These are phyloP conservation scores for Trichosanthes truncata DNA, from an alignment of 306 rosid genomes.

Conservation along the genomic window DNA sequence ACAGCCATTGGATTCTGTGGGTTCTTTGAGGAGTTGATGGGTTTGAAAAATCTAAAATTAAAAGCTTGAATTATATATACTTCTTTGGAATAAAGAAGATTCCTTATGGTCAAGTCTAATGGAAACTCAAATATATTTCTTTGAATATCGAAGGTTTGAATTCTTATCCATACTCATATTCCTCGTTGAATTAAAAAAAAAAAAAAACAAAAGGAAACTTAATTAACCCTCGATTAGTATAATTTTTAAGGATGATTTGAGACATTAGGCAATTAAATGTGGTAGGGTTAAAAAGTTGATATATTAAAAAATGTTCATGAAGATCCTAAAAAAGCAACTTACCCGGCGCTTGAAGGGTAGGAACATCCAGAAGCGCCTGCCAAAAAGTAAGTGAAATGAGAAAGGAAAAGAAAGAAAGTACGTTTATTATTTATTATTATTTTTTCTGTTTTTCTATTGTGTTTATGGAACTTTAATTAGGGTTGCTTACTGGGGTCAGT, in stretches of 20 bases:
- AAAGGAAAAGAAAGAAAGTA: no score
- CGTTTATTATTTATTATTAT: no score
- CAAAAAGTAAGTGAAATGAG: neutral
- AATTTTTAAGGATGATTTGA: no score
- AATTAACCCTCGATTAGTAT: no score
- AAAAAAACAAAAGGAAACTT: no score
- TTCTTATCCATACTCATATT: no score
- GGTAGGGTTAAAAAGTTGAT: neutral
- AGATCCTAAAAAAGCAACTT: constrained; percentile 1
- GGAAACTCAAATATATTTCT: neutral
- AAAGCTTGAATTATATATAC: neutral
- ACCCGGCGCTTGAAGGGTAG: constrained; percentile 74
- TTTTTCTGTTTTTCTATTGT: neutral
- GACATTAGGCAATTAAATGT: no score
- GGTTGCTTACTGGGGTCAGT: constrained; percentile 57
- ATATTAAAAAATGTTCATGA: neutral
- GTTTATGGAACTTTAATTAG: neutral
- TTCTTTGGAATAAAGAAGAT: neutral
- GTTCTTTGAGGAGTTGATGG: neutral
- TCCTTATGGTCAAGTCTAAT: neutral
- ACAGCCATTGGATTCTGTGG: no score
- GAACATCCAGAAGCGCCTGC: constrained; percentile 59
- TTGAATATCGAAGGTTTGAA: no score
- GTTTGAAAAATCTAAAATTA: neutral
- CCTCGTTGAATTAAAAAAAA: no score